Base-by-base conservation (phyloP, 192 early-diverging fungal genomes). In the Coemansia sp. region DNA sequence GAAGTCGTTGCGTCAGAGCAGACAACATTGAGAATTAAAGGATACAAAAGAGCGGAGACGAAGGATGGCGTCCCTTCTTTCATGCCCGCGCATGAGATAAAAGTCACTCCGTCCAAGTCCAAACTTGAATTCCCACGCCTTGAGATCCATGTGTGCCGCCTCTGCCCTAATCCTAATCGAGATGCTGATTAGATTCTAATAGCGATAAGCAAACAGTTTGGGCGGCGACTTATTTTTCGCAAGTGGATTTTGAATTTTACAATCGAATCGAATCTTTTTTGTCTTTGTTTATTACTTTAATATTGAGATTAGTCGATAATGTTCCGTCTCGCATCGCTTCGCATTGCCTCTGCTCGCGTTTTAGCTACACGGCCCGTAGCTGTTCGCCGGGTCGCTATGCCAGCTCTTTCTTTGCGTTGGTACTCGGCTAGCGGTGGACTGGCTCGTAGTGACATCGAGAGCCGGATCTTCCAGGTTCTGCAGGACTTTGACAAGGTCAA, bases 401-500 rank as follows among this genome's bases (percentile, higher is more conserved):
- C 45, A 16, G 11, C 37, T 31, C 11, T 48, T 48, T 72, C 83
- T 70, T 67, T 78, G 46, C 92, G 94, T 68, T 86, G 86, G 73
- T 96, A 93, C 87, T 89, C 91, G 44, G 89, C 88, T 3, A 89
- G 83, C 62, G 87, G 89, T 19, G 88, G 80, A 31, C 88, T 94
- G 33, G 71, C 87, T 63, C 84, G 89, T 54, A 72, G 79, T 56
- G 84, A 87, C 53, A 89, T 99, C 68, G 89, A 98, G 86, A 81
- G 88, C 75, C 88, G 96, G 64, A 90, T 99, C 63, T 81, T 97
- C 68, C 88, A 92, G 53, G 87, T 99, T 34, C 78, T 99, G 63
- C 89, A 89, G 75, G 95, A 92, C 72, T 99, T 99, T 85, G 95
- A 96, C 79, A 99, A 99, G 87, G 93, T 99, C 74, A 92, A 95